Evolutionary conservation across 495 filamentous ascomycete genomes (phyloP), one percentile per base, ranked within the genome.

Genomic region (Lineolata rhizophorae): DNA sequence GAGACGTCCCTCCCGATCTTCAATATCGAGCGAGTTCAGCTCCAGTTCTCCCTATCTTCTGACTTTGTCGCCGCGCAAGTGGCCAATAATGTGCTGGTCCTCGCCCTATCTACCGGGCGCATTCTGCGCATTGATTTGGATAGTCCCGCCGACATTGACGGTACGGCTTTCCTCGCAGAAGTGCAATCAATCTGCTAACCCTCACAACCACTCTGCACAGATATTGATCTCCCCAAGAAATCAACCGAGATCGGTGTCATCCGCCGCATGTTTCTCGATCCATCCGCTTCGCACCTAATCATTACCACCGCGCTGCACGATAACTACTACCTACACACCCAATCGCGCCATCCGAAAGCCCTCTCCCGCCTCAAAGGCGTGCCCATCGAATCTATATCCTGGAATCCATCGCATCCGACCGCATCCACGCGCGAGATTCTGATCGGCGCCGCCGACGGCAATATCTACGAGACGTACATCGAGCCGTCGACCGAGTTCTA

Each of bases 1-100:
- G 66, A 72, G 39, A 62, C 62, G 29, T 55, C 70, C 28, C 60
- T 83, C 18, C 79, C 82, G 38, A 91, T 95, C 52, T 94, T 97
- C 61, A 73, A 91, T 45, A 70, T 95, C 45, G 75, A 85, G 51
- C 71, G 60, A 36, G 87, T 97, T 13, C 70, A 81, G 58, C 76
- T 95, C 29, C 77, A 82, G 45, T 95, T 94, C 59, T 66, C 72
- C 18, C 71, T 94, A 39, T 75, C 83, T 15, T 76, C 81, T 40
- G 79, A 93, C 53, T 94, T 97, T 48, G 87, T 91, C 20, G 83
- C 90, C 16, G 82, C 84, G 27, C 83, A 93, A 53, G 84, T 93
- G 18, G 84, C 85, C 34, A 94, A 97, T 55, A 94, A 97, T 64
- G 82, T 94, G 30, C 64, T 97, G 32, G 68, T 95, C 10, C 55